Evolutionary conservation across 495 filamentous ascomycete species (phyloP).

Genomic region (Podospora conica): DNA sequence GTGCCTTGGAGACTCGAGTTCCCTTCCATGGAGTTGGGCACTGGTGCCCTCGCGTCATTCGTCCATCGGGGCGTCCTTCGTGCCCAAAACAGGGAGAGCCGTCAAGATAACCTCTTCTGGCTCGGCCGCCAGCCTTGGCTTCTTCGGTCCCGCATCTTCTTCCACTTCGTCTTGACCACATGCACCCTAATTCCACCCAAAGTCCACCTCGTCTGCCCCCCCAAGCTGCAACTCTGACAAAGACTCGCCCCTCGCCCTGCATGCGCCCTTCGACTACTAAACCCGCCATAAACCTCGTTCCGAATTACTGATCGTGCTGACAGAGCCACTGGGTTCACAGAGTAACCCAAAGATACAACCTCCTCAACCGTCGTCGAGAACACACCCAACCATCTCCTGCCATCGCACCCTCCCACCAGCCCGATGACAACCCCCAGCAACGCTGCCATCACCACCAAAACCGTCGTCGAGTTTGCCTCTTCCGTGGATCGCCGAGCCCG

Average conservation of each 20-base stretch:
- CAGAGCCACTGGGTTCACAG: background rate
- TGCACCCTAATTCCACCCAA: background rate
- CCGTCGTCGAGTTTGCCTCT: conserved; percentile 36
- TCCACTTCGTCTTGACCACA: background rate
- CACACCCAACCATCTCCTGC: background rate
- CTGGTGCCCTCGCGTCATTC: conserved; percentile 1
- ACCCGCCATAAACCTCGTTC: background rate
- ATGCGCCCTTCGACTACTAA: background rate
- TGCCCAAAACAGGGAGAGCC: background rate
- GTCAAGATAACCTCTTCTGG: conserved; percentile 6
- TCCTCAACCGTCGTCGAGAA: too few relatives aligned
- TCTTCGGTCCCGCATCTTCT: background rate
- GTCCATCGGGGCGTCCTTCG: background rate
- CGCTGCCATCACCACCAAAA: conserved; percentile 31
- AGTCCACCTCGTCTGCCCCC: background rate
- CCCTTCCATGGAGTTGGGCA: background rate
- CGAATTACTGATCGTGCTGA: background rate
- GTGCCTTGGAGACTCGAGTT: background rate
- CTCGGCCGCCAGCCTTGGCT: background rate
- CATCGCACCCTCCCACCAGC: background rate
- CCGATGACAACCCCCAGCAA: conserved; percentile 21
- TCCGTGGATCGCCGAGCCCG: conserved; percentile 35
- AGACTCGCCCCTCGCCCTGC: background rate
- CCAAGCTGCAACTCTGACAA: background rate
- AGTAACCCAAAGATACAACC: background rate